Conservation (phyloP, 768 basidiomycete genomes). For the Hemileccinum impolitum region DNA sequence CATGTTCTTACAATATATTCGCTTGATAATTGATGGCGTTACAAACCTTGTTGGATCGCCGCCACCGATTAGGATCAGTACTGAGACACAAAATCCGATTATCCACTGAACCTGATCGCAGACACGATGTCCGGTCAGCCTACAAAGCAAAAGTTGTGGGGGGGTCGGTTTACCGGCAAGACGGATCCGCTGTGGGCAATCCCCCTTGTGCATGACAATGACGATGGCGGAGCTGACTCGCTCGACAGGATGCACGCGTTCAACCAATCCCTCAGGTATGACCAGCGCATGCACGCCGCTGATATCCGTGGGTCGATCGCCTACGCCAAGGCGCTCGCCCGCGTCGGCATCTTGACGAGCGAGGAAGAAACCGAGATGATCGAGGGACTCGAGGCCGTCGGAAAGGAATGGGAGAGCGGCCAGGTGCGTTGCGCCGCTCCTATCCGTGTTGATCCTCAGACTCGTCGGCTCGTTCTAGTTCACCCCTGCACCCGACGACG, state of each 20-base stretch:
- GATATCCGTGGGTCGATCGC: slow-evolving; percentile 95
- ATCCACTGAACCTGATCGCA: not conserved
- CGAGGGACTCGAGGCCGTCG: slow-evolving; percentile 70
- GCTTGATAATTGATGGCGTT: not conserved
- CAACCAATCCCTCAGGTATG: slow-evolving; percentile 94
- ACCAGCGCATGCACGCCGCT: slow-evolving; percentile 88
- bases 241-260: slow-evolving; percentile 86
- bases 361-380: slow-evolving; percentile 74
- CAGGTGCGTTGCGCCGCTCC: slow-evolving; percentile 38
- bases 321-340: slow-evolving; percentile 83
- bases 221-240: not conserved
- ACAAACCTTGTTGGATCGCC: not conserved
- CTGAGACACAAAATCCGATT: no score
- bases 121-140: slow-evolving; percentile 37
- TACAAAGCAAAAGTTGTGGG: slow-evolving; percentile 79
- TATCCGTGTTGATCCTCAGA: not conserved
- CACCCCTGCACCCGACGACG: slow-evolving; percentile 76
- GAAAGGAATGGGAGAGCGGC: slow-evolving; percentile 81
- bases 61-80: no score
- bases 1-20: slow-evolving; percentile 1
- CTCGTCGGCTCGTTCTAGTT: slow-evolving; percentile 49
- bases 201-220: not conserved
- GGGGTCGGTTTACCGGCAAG: slow-evolving; percentile 83
- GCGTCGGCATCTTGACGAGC: slow-evolving; percentile 74
- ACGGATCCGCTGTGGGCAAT: slow-evolving; percentile 58